These are phyloP conservation scores for Solanum pennellii DNA, from an alignment of 257 asterid species.

Conservation along the genomic window DNA sequence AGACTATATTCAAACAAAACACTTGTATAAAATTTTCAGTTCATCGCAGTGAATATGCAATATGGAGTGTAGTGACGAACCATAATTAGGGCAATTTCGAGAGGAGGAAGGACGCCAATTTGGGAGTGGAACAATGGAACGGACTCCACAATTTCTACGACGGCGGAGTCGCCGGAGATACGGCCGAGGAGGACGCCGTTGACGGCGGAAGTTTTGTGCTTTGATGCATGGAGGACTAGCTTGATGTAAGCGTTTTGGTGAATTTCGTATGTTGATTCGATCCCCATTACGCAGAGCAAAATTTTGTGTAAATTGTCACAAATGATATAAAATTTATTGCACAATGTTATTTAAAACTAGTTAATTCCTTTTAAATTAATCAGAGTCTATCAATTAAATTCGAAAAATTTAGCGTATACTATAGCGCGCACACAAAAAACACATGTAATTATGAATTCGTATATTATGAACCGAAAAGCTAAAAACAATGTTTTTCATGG, in stretches of 20 bases:
- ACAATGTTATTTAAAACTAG: no score
- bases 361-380: no score
- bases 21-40: neutral
- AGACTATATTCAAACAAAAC: neutral
- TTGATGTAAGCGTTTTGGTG: conserved; percentile 83
- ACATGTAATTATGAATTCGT: no score
- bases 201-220: conserved; percentile 79
- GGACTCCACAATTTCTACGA: conserved; percentile 69
- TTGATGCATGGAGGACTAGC: conserved; percentile 79
- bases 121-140: conserved; percentile 89
- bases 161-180: conserved; percentile 25
- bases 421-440: neutral
- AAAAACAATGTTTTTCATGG: neutral
- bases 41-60: neutral
- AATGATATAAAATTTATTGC: neutral
- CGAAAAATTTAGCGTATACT: no score
- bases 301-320: neutral
- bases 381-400: no score
- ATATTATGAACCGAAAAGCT: no score
- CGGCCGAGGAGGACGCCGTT: conserved; percentile 83
- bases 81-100: conserved; percentile 84
- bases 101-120: conserved; percentile 86
- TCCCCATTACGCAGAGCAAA: conserved; percentile 34
- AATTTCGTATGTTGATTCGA: conserved; percentile 63
- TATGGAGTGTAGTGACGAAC: conserved; percentile 14